Conservation (phyloP, 2,329 filamentous ascomycete genomes). For the Alternaria sp. region DNA sequence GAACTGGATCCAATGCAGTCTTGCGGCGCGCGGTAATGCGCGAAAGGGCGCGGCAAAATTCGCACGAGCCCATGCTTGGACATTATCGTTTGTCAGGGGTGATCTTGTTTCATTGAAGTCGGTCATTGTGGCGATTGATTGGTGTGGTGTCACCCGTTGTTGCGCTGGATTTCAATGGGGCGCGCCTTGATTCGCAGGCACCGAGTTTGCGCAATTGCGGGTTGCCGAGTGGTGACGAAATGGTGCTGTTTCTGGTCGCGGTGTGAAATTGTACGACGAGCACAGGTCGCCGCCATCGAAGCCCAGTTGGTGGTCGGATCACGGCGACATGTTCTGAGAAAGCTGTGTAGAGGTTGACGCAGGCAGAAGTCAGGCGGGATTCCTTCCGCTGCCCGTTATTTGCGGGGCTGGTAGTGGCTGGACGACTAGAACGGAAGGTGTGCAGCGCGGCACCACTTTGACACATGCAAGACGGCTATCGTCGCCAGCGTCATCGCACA, state of each 20-base stretch:
- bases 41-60: slow-evolving; percentile 32
- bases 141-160: slow-evolving; percentile 13
- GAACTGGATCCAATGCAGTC: slow-evolving; percentile 34
- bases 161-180: slow-evolving; percentile 10
- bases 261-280: slow-evolving; percentile 10
- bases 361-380: slow-evolving; percentile 18
- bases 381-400: slow-evolving; percentile 22
- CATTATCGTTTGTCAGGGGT: slow-evolving; percentile 34
- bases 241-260: slow-evolving; percentile 6
- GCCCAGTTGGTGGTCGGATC: slow-evolving; percentile 9
- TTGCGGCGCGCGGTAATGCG: slow-evolving; percentile 27
- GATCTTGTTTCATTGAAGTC: slow-evolving; percentile 39
- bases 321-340: slow-evolving; percentile 14
- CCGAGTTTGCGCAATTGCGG: slow-evolving; percentile 4
- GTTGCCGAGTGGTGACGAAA: slow-evolving; percentile 8
- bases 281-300: slow-evolving; percentile 17
- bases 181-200: slow-evolving; percentile 12
- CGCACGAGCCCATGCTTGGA: slow-evolving; percentile 33
- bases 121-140: slow-evolving; percentile 28
- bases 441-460: slow-evolving; percentile 10
- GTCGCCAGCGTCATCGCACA: neutral
- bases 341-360: slow-evolving; percentile 10
- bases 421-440: slow-evolving; percentile 18
- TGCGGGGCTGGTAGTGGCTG: slow-evolving; percentile 21
- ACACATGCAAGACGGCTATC: slow-evolving; percentile 6